A percentile compares a stretch with the other conserved stretches of the same genome.
These are phyloP conservation scores for Ophiostoma perfectum DNA, from an alignment of 2,329 filamentous ascomycete genomes.

Conservation along the genomic window DNA sequence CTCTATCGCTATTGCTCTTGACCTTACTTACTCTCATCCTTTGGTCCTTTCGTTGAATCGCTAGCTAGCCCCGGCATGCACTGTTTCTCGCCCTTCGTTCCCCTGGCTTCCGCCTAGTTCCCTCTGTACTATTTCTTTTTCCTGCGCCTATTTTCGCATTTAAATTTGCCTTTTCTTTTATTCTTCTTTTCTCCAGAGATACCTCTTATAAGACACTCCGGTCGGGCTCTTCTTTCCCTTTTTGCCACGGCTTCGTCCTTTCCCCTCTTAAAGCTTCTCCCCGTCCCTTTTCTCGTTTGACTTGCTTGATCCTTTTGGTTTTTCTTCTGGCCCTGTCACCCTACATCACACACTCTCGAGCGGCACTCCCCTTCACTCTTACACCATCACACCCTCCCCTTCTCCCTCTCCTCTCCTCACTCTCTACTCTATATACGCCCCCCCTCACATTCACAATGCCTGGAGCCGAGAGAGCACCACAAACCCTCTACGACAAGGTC, in stretches of 20 bases:
- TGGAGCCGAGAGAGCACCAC: constrained; percentile 62
- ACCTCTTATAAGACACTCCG: constrained; percentile 12
- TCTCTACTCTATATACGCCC: too few species aligned
- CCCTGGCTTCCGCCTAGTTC: constrained; percentile 13
- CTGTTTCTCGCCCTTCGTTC: constrained; percentile 7
- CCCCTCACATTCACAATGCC: constrained; percentile 54
- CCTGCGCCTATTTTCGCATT: constrained; percentile 9
- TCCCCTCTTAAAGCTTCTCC: constrained; percentile 17
- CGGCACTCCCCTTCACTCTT: background rate
- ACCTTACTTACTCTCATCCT: too few species aligned
- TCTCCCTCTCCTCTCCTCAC: background rate
- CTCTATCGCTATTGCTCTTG: background rate
- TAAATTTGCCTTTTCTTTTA: constrained; percentile 11
- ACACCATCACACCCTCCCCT: background rate
- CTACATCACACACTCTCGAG: background rate
- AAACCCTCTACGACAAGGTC: constrained; percentile 97
- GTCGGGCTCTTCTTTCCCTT: constrained; percentile 6
- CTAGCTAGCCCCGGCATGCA: constrained; percentile 5
- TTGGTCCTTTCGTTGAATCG: background rate
- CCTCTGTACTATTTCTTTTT: constrained; percentile 5
- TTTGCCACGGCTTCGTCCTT: constrained; percentile 13
- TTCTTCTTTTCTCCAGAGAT: constrained; percentile 14
- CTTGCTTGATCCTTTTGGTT: background rate
- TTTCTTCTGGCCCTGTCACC: too few species aligned
- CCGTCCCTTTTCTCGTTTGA: constrained; percentile 1